Conservation (phyloP, 257 asterid genomes). For the Solanum lignicaule region DNA sequence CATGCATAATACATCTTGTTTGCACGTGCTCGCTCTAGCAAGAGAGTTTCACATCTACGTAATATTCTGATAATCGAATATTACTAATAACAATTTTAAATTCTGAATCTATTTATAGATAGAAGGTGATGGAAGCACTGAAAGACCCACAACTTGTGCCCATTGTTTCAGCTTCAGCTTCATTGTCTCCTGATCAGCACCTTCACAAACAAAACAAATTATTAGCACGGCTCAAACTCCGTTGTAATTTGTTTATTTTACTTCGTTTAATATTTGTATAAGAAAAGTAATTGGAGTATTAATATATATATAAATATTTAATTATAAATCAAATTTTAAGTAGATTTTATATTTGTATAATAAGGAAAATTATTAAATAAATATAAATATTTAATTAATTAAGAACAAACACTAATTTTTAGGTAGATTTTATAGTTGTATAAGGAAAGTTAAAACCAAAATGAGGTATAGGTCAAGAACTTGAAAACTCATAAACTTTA, state of each 20-base stretch:
- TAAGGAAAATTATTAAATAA: not conserved
- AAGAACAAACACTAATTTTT: not conserved
- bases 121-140: conserved; percentile 27
- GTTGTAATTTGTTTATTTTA: too few species aligned
- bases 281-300: not conserved
- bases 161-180: conserved; percentile 60
- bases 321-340: not conserved
- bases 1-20: not conserved
- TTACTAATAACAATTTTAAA: not conserved
- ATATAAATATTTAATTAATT: not conserved
- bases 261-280: not conserved
- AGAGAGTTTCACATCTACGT: not conserved
- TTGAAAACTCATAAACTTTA: not conserved
- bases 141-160: conserved; percentile 79
- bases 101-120: not conserved
- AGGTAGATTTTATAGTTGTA: not conserved
- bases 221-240: not conserved
- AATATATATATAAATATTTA: not conserved
- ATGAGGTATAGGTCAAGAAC: not conserved
- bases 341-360: not conserved
- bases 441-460: not conserved
- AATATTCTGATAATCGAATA: not conserved
- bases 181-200: conserved; percentile 43
- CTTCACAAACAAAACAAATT: conserved; percentile 5
- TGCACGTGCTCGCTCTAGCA: not conserved